phyloP scores from a whole-genome alignment of 345 rosid genomes.

The Clausena lansium region DNA sequence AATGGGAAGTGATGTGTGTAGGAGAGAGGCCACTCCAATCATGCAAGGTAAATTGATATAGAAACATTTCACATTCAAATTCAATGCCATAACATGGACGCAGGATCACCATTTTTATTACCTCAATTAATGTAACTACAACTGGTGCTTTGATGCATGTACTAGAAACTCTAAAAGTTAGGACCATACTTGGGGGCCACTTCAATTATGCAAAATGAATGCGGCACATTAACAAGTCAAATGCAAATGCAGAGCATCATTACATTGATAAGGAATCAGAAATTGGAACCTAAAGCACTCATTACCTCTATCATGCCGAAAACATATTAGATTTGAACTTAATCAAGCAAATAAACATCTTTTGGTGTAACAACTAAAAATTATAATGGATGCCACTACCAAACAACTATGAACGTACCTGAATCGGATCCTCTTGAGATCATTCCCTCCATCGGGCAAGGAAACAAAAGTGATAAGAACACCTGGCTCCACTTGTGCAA shows the following conservation, averaged over 20 bases:
- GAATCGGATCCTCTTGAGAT: constrained; percentile 89
- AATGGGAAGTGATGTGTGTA: too few species aligned
- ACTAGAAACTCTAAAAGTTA: constrained; percentile 10
- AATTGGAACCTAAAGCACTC: constrained; percentile 5
- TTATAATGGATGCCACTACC: background rate
- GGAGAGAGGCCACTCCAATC: background rate
- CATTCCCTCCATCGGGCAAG: constrained; percentile 87
- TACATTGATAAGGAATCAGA: background rate
- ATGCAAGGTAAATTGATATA: background rate
- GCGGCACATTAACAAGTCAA: constrained; percentile 10
- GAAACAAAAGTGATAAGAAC: constrained; percentile 93
- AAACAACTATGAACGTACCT: constrained; percentile 48
- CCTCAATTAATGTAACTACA: background rate
- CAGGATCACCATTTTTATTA: background rate
- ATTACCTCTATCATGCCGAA: constrained; percentile 7
- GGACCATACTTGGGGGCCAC: constrained; percentile 21
- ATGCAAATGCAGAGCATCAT: constrained; percentile 16
- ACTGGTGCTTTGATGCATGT: background rate
- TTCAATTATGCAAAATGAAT: constrained; percentile 11
- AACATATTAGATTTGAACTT: background rate
- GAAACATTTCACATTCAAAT: background rate
- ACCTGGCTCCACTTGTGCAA: constrained; percentile 99
- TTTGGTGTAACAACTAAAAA: constrained; percentile 8
- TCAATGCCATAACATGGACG: background rate
- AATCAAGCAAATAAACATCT: constrained; percentile 11